These are phyloP conservation scores for Astrocystis sublimbata DNA, from an alignment of 495 filamentous ascomycete species.

Conservation along the genomic window DNA sequence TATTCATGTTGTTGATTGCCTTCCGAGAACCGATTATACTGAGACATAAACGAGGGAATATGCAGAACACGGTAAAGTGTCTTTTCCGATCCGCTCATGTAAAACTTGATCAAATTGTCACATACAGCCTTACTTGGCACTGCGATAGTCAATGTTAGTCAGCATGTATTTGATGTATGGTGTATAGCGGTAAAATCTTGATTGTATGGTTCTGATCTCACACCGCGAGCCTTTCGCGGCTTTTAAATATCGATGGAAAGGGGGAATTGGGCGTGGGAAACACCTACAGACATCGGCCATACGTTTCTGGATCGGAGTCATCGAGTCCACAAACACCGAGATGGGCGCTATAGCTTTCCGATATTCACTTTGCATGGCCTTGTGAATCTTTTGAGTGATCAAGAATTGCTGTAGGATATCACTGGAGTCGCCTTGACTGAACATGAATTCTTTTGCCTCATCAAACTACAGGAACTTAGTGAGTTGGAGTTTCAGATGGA, in stretches of 20 bases:
- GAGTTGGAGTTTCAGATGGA: not conserved
- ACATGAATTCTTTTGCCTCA: slow-evolving; percentile 40
- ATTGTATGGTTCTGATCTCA: not conserved
- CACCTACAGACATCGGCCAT: slow-evolving; percentile 38
- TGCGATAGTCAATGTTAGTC: not conserved
- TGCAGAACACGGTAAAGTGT: slow-evolving; percentile 53
- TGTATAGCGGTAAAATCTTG: not conserved
- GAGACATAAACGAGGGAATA: slow-evolving; percentile 44
- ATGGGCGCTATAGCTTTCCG: slow-evolving; percentile 36
- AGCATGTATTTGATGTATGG: not conserved
- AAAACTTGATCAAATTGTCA: slow-evolving; percentile 41
- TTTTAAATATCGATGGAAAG: not conserved
- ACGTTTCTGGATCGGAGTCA: slow-evolving; percentile 43
- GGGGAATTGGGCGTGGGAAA: not conserved
- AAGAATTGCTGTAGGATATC: slow-evolving; percentile 31
- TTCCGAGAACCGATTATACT: slow-evolving; percentile 49
- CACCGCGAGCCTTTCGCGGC: not conserved
- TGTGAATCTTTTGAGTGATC: slow-evolving; percentile 35
- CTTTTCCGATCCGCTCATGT: slow-evolving; percentile 48
- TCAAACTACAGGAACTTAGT: slow-evolving; percentile 34
- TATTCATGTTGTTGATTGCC: slow-evolving; percentile 28
- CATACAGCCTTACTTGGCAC: slow-evolving; percentile 36
- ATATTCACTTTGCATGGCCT: slow-evolving; percentile 35
- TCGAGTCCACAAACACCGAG: slow-evolving; percentile 41
- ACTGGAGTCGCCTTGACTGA: slow-evolving; percentile 28